Evolutionary conservation across 257 asterid species (phyloP).

Genomic region (Echites panduratus): DNA sequence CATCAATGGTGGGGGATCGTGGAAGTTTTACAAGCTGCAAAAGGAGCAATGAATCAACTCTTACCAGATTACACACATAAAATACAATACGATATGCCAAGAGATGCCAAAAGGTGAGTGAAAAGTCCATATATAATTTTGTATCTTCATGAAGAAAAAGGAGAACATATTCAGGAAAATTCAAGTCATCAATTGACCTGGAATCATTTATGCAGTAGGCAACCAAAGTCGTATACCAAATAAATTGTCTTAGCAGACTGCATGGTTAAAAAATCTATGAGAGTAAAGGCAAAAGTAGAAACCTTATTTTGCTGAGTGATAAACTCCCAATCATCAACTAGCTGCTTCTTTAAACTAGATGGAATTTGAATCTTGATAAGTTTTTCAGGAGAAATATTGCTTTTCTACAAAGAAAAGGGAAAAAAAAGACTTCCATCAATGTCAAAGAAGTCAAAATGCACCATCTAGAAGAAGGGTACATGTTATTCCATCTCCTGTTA

Average conservation of each 20-base stretch:
- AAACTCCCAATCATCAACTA: constrained; percentile 79
- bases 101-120: background rate
- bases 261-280: background rate
- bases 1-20: constrained; percentile 80
- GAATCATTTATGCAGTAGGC: constrained; percentile 3
- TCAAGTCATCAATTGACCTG: background rate
- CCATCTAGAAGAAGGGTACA: background rate
- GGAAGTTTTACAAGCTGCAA: constrained; percentile 96
- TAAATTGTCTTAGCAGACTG: background rate
- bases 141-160: background rate
- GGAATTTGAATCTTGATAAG: constrained; percentile 34
- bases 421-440: background rate
- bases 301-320: constrained; percentile 89
- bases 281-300: background rate
- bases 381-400: constrained; percentile 9
- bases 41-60: background rate
- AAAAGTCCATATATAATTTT: background rate
- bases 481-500: background rate
- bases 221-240: constrained; percentile 6
- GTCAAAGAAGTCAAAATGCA: background rate
- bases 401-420: background rate
- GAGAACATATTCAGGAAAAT: background rate
- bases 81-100: background rate
- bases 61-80: background rate
- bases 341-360: constrained; percentile 61